Evolutionary conservation across 2,329 filamentous ascomycete genomes (phyloP), one percentile per base, ranked within the genome.

Genomic region (Ascomycota sp.): DNA sequence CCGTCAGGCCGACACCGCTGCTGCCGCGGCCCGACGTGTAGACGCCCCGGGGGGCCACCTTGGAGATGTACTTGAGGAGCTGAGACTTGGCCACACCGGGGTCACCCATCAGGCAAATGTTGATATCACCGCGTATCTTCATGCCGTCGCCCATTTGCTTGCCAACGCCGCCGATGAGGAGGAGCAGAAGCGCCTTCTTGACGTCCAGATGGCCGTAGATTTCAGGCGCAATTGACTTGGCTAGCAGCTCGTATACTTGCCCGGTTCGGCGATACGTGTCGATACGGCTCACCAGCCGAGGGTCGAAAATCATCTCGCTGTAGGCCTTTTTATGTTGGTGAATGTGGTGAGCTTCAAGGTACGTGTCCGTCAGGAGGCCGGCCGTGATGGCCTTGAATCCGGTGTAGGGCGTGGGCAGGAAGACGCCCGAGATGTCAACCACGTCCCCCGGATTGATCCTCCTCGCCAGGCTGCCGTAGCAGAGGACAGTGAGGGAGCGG

Each of bases 1-100:
- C 78, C 2, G 78, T 85, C 29, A 85, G 63, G 70, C 78, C 78
- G 31, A 85, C 78, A 46, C 78, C 78, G 50, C 74, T 80, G 57
- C 74, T 80, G 50, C 78, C 78, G 41, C 78, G 75, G 36, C 78
- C 78, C 4, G 77, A 80, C 5, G 78, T 85, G 55, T 85, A 85
- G 9, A 85, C 75, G 43, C 83, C 85, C 37, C 89, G 80, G 36
- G 89, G 89, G 2, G 89, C 86, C 20, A 98, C 89, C 58, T 98
- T 95, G 39, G 83, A 82, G 48, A 98, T 95, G 52, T 98, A 98
- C 57, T 94, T 95, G 40, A 98, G 67, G 40, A 98, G 61, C 59
- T 98, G 89, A 23, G 89, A 98, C 59, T 98, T 98, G 58, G 89
- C 89, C 48, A 98, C 89, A 81, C 89, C 89, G 49, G 89, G 89